Conservation (phyloP, 495 filamentous ascomycete genomes). For the Tirmania nivea region DNA sequence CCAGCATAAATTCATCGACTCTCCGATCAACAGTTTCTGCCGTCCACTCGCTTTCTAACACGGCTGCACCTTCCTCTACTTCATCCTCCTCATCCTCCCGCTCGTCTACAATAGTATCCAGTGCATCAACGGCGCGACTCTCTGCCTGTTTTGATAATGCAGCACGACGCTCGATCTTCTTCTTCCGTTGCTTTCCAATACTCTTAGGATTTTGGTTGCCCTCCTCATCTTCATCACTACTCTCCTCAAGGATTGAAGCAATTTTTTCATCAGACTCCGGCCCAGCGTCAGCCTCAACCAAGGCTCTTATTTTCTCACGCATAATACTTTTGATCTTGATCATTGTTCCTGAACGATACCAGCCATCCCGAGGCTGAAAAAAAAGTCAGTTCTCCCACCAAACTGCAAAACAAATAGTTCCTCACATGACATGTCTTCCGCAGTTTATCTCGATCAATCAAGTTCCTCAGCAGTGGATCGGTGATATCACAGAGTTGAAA, state of each 20-base stretch:
- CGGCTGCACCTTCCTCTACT: constrained; percentile 5
- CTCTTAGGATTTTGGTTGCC: not conserved
- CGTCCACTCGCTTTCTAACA: constrained; percentile 6
- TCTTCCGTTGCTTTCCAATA: constrained; percentile 5
- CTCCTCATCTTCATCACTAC: not conserved
- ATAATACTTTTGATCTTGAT: constrained; percentile 66
- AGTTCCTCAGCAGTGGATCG: constrained; percentile 41
- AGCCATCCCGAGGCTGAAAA: constrained; percentile 38
- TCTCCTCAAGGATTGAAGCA: not conserved
- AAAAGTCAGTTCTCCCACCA: constrained; percentile 29
- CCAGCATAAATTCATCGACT: constrained; percentile 15
- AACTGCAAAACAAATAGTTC: constrained; percentile 17
- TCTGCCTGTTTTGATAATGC: not conserved
- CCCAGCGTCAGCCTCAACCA: not conserved
- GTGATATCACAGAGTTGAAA: constrained; percentile 89
- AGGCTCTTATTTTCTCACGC: constrained; percentile 46
- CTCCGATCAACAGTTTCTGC: constrained; percentile 5
- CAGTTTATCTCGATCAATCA: constrained; percentile 28
- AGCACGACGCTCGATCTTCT: not conserved
- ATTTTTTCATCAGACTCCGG: not conserved
- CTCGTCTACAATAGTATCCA: constrained; percentile 1
- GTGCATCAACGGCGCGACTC: too few relatives aligned
- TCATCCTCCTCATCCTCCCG: constrained; percentile 4
- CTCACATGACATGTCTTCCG: constrained; percentile 25
- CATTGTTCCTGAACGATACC: constrained; percentile 57